A percentile compares a stretch with the other conserved stretches of the same genome.
phyloP scores from a whole-genome alignment of 2,329 filamentous ascomycete genomes.

The Botrytis cinerea region DNA sequence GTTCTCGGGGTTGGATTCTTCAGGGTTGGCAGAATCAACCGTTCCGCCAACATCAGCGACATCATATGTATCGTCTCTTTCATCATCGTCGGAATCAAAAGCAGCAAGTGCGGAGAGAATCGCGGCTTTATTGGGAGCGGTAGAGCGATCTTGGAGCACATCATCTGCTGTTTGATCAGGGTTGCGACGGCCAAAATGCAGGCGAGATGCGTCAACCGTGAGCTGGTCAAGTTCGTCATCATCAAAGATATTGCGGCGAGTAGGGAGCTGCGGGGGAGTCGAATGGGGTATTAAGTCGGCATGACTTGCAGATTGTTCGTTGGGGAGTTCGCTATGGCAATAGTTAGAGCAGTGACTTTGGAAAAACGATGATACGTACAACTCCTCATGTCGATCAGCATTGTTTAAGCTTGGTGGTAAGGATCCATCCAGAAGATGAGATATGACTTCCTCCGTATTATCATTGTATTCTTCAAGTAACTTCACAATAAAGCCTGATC shows the following conservation, averaged over 20 bases:
- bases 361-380: constrained; percentile 32
- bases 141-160: constrained; percentile 64
- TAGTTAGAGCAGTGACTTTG: constrained; percentile 13
- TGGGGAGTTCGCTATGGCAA: constrained; percentile 31
- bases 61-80: constrained; percentile 96
- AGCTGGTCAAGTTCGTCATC: constrained; percentile 78
- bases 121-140: constrained; percentile 74
- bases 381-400: constrained; percentile 63
- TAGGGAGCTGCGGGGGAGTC: constrained; percentile 58
- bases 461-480: constrained; percentile 79
- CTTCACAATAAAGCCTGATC: constrained; percentile 76
- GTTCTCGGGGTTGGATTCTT: constrained; percentile 49
- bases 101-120: constrained; percentile 85
- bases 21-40: constrained; percentile 66
- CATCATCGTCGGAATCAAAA: constrained; percentile 93
- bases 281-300: constrained; percentile 58
- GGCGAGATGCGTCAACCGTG: constrained; percentile 61
- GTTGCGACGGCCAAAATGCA: constrained; percentile 78
- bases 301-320: constrained; percentile 34
- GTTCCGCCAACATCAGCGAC: constrained; percentile 87
- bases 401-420: constrained; percentile 67
- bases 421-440: constrained; percentile 77
- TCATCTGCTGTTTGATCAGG: constrained; percentile 68
- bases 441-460: constrained; percentile 75
- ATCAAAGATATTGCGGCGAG: constrained; percentile 75